Evolutionary conservation across 176 grass and related monocot species (phyloP).

Genomic region (Rhynchospora breviuscula): DNA sequence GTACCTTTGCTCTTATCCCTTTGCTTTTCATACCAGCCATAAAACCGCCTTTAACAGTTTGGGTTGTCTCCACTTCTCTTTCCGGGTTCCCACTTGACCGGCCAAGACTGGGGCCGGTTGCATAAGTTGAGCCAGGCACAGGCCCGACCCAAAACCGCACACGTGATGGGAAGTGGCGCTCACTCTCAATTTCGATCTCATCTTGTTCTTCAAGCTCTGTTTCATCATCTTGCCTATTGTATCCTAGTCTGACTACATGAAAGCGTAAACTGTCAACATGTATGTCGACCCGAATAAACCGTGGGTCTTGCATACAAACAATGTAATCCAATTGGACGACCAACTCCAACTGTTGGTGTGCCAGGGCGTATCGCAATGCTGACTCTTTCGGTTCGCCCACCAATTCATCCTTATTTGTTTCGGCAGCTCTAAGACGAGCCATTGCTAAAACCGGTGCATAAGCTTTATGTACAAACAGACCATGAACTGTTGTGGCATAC

Average conservation of each 20-base stretch:
- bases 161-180: constrained; percentile 74
- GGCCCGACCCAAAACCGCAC: constrained; percentile 73
- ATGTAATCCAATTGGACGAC: constrained; percentile 57
- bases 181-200: constrained; percentile 33
- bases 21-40: constrained; percentile 16
- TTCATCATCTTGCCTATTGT: constrained; percentile 24
- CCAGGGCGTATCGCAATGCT: constrained; percentile 58
- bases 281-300: constrained; percentile 47
- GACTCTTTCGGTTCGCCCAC: constrained; percentile 53
- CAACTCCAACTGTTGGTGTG: constrained; percentile 67
- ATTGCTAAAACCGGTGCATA: constrained; percentile 75
- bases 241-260: constrained; percentile 61
- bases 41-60: constrained; percentile 59
- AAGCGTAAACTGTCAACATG: constrained; percentile 63
- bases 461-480: constrained; percentile 55
- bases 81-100: constrained; percentile 83
- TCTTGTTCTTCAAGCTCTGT: constrained; percentile 1
- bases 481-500: constrained; percentile 44
- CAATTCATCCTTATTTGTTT: constrained; percentile 8
- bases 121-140: constrained; percentile 52
- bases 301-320: constrained; percentile 28
- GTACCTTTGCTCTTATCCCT: constrained; percentile 15
- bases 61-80: constrained; percentile 56
- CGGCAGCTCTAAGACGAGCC: constrained; percentile 5
- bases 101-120: constrained; percentile 70